Conservation (phyloP, 768 basidiomycete genomes). For the Tulasnella calospora region DNA sequence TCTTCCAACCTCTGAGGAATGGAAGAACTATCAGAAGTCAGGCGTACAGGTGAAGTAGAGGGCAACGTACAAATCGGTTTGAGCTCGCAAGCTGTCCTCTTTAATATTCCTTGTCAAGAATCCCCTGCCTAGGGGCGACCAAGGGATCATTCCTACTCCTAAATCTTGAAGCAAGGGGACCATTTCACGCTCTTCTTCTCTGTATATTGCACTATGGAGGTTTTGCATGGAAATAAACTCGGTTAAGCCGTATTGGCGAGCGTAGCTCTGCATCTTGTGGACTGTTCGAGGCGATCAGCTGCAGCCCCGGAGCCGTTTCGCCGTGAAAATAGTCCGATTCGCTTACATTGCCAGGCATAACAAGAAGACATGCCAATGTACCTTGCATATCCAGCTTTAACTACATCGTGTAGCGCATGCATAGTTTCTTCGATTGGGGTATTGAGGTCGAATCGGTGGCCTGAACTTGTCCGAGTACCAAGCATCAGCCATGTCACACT, state of each 20-base stretch:
- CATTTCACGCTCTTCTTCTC: constrained; percentile 30
- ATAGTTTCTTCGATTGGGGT: constrained; percentile 15
- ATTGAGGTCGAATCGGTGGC: constrained; percentile 9
- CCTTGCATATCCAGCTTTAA: constrained; percentile 16
- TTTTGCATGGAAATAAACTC: constrained; percentile 29
- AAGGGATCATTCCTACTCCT: constrained; percentile 34
- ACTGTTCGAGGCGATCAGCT: not conserved
- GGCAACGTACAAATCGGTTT: not conserved
- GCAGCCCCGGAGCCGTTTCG: not conserved
- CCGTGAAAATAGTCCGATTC: not conserved
- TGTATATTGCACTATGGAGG: constrained; percentile 25
- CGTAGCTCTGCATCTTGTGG: constrained; percentile 23
- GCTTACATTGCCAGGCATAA: constrained; percentile 21
- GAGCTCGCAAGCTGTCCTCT: not conserved
- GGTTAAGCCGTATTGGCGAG: not conserved
- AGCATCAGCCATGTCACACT: too few species aligned
- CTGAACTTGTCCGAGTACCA: not conserved
- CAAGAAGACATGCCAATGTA: constrained; percentile 19
- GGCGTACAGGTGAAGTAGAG: too few species aligned
- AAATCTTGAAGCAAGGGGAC: constrained; percentile 22
- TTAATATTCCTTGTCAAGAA: constrained; percentile 29
- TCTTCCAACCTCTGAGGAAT: not conserved
- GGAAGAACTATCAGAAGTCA: too few species aligned
- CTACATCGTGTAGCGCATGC: constrained; percentile 14
- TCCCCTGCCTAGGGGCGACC: constrained; percentile 32